A percentile compares a stretch with the other conserved stretches of the same genome.
Evolutionary conservation across 225 moss, liverwort and hornwort species (phyloP).

Genomic region (Lunularia cruciata): DNA sequence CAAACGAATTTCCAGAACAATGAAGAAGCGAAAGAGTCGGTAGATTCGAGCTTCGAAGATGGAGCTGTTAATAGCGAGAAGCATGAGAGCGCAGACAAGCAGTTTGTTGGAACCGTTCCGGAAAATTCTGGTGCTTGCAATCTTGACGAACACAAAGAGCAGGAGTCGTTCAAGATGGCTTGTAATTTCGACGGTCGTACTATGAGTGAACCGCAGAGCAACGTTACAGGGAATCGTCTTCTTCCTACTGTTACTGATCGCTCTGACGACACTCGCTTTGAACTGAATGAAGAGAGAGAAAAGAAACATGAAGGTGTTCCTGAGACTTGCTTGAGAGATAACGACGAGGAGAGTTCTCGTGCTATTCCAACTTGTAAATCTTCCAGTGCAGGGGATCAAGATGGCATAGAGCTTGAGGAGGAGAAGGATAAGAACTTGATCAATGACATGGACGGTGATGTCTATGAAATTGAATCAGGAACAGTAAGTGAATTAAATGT

Average conservation of each 20-base stretch:
- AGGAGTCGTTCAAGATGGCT: neutral
- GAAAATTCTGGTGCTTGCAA: neutral
- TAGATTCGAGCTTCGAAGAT: neutral
- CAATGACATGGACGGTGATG: neutral
- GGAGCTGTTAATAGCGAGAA: neutral
- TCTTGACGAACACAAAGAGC: neutral
- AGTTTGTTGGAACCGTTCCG: constrained; percentile 14
- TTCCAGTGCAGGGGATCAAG: neutral
- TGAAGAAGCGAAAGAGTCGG: neutral
- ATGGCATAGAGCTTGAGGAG: neutral
- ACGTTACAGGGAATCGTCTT: too few species aligned
- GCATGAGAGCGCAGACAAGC: neutral
- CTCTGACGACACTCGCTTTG: neutral
- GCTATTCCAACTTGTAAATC: neutral
- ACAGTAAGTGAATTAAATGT: neutral
- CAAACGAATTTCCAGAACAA: neutral
- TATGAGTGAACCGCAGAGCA: neutral
- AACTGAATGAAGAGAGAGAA: neutral
- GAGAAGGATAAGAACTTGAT: constrained; percentile 1
- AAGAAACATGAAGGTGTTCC: neutral
- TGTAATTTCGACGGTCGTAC: neutral
- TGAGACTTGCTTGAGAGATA: neutral
- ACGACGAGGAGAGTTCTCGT: neutral
- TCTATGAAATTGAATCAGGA: neutral
- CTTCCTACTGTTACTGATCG: too few species aligned